Percentiles rank a stretch among this genome's conserved stretches.
phyloP scores from a whole-genome alignment of 192 early-diverging fungal species.

The Podila verticillata region DNA sequence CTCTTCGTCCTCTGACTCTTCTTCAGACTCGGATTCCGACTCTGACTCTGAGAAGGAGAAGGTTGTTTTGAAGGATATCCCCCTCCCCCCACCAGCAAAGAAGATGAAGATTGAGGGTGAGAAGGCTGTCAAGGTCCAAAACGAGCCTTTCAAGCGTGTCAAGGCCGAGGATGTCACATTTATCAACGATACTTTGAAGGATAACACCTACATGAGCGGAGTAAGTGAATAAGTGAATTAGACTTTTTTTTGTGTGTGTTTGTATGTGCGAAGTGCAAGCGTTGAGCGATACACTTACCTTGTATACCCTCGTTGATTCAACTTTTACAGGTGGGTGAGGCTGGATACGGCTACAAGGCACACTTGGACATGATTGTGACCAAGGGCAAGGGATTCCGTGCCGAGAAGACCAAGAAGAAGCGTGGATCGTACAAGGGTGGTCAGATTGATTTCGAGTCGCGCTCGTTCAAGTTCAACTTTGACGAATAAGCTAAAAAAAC shows the following conservation, averaged over 20 bases:
- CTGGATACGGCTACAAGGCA: slow-evolving; percentile 92
- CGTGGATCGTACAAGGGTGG: slow-evolving; percentile 94
- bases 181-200: slow-evolving; percentile 79
- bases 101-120: slow-evolving; percentile 54
- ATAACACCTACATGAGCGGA: slow-evolving; percentile 82
- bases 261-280: neutral
- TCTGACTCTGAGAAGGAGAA: slow-evolving; percentile 40
- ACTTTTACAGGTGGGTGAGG: slow-evolving; percentile 63
- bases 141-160: slow-evolving; percentile 86
- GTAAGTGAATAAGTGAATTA: slow-evolving; percentile 4
- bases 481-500: neutral
- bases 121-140: slow-evolving; percentile 38
- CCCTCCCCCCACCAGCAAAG: slow-evolving; percentile 38
- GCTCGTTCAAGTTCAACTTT: slow-evolving; percentile 90
- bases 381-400: slow-evolving; percentile 91
- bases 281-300: neutral
- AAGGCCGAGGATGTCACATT: slow-evolving; percentile 84
- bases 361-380: slow-evolving; percentile 91
- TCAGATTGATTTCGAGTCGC: slow-evolving; percentile 81
- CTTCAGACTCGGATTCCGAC: slow-evolving; percentile 28
- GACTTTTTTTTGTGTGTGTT: neutral
- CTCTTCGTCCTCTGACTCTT: slow-evolving; percentile 35
- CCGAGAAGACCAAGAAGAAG: slow-evolving; percentile 99
- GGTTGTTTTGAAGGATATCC: slow-evolving; percentile 28
- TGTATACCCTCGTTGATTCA: neutral